phyloP scores from a whole-genome alignment of 2,329 filamentous ascomycete species.

The Cadophora sp. region DNA sequence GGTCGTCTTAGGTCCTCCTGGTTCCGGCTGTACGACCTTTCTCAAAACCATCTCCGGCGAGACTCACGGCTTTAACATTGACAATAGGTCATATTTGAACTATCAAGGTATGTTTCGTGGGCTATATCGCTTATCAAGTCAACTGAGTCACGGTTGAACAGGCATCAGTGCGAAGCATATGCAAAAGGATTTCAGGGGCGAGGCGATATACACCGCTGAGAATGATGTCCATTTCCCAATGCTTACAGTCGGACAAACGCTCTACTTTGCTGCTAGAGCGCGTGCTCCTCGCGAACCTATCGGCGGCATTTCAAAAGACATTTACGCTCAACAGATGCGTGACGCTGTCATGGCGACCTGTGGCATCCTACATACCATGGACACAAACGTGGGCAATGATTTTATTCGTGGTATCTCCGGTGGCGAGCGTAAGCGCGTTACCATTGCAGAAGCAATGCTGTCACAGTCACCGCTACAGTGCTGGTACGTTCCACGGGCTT shows the following conservation, averaged over 20 bases:
- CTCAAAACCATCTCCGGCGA: slow-evolving; percentile 63
- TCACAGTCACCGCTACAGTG: slow-evolving; percentile 65
- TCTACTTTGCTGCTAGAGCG: slow-evolving; percentile 74
- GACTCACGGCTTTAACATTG: slow-evolving; percentile 61
- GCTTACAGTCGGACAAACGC: slow-evolving; percentile 76
- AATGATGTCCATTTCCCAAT: slow-evolving; percentile 78
- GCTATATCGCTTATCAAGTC: no score
- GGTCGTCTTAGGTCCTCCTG: slow-evolving; percentile 71
- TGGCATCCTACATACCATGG: slow-evolving; percentile 73
- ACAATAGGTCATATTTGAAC: slow-evolving; percentile 58
- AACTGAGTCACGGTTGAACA: neutral
- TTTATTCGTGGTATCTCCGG: slow-evolving; percentile 75
- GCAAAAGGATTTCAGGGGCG: slow-evolving; percentile 66
- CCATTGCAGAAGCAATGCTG: slow-evolving; percentile 78
- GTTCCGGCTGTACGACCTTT: slow-evolving; percentile 68
- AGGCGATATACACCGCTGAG: slow-evolving; percentile 78
- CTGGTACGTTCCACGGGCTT: slow-evolving; percentile 12
- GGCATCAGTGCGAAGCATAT: slow-evolving; percentile 61
- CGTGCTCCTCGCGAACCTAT: slow-evolving; percentile 71
- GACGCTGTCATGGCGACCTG: slow-evolving; percentile 73
- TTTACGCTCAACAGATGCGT: slow-evolving; percentile 57
- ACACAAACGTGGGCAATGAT: slow-evolving; percentile 78
- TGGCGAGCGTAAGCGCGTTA: slow-evolving; percentile 79
- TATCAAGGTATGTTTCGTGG: slow-evolving; percentile 61
- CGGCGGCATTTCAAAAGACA: slow-evolving; percentile 63